phyloP scores from a whole-genome alignment of 2,329 filamentous ascomycete genomes.

The Xylariaceae sp. region DNA sequence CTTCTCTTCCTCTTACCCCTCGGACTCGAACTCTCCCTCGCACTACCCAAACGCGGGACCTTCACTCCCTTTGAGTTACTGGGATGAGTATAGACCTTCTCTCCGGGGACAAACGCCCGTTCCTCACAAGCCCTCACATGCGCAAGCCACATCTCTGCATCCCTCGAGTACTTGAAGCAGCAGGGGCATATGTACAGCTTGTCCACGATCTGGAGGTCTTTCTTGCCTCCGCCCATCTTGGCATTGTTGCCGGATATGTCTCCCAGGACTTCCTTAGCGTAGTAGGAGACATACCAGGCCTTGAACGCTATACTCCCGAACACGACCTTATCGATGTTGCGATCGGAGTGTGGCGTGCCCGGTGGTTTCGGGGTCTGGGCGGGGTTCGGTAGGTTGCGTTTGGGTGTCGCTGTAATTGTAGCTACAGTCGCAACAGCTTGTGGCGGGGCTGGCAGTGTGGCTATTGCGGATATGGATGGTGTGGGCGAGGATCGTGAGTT shows the following conservation, averaged over 20 bases:
- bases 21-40: slow-evolving; percentile 24
- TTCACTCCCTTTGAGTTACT: slow-evolving; percentile 40
- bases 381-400: slow-evolving; percentile 7
- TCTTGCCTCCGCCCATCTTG: slow-evolving; percentile 32
- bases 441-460: not conserved
- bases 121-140: slow-evolving; percentile 57
- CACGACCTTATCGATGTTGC: slow-evolving; percentile 83
- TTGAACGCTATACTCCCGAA: slow-evolving; percentile 80
- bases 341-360: slow-evolving; percentile 47
- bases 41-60: slow-evolving; percentile 30
- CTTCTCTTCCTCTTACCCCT: slow-evolving; percentile 37
- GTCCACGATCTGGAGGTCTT: slow-evolving; percentile 49
- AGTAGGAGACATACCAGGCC: slow-evolving; percentile 92
- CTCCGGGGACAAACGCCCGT: slow-evolving; percentile 55
- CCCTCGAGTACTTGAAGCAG: slow-evolving; percentile 88
- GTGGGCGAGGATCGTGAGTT: slow-evolving; percentile 1
- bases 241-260: slow-evolving; percentile 36
- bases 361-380: slow-evolving; percentile 21
- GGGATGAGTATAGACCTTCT: slow-evolving; percentile 67
- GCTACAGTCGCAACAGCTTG: not conserved
- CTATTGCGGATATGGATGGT: not conserved
- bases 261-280: slow-evolving; percentile 66
- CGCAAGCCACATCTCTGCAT: slow-evolving; percentile 54
- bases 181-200: slow-evolving; percentile 81
- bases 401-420: slow-evolving; percentile 24